Conservation (phyloP, 2,329 filamentous ascomycete species). For the Fusarium sp. region DNA sequence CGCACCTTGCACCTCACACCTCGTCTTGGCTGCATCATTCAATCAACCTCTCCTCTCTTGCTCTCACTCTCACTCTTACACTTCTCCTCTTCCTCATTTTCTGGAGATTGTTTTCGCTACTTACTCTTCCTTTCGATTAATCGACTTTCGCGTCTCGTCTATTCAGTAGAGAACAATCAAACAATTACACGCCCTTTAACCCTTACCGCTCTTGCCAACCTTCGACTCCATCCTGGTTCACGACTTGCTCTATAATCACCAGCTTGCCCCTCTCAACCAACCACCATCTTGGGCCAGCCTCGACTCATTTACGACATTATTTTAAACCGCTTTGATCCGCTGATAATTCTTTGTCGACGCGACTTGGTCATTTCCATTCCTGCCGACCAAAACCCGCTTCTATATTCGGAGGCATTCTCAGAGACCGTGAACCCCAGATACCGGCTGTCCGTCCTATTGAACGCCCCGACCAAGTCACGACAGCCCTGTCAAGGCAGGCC, state of each 20-base stretch:
- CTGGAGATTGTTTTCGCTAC: conserved; percentile 12
- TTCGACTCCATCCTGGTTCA: conserved; percentile 30
- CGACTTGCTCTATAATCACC: conserved; percentile 20
- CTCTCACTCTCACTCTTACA: conserved; percentile 15
- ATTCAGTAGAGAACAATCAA: conserved; percentile 24
- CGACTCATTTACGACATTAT: conserved; percentile 9
- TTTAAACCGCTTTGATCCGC: background rate
- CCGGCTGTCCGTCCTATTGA: conserved; percentile 39
- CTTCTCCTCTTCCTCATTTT: conserved; percentile 9
- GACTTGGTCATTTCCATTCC: conserved; percentile 26
- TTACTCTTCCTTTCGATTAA: conserved; percentile 19
- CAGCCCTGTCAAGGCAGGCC: conserved; percentile 43
- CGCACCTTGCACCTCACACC: conserved; percentile 8
- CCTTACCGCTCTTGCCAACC: conserved; percentile 29
- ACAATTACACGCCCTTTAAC: conserved; percentile 21
- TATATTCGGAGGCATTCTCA: conserved; percentile 31
- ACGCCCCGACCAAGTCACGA: conserved; percentile 40
- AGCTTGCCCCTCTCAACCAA: conserved; percentile 2
- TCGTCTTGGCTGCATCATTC: conserved; percentile 41
- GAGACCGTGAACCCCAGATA: conserved; percentile 35
- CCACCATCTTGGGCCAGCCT: background rate
- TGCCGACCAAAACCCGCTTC: conserved; percentile 33
- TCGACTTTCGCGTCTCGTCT: conserved; percentile 19
- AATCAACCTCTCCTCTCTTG: conserved; percentile 24
- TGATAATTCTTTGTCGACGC: conserved; percentile 24